phyloP scores from a whole-genome alignment of 805 yeast species.

The Candida insectalens region DNA sequence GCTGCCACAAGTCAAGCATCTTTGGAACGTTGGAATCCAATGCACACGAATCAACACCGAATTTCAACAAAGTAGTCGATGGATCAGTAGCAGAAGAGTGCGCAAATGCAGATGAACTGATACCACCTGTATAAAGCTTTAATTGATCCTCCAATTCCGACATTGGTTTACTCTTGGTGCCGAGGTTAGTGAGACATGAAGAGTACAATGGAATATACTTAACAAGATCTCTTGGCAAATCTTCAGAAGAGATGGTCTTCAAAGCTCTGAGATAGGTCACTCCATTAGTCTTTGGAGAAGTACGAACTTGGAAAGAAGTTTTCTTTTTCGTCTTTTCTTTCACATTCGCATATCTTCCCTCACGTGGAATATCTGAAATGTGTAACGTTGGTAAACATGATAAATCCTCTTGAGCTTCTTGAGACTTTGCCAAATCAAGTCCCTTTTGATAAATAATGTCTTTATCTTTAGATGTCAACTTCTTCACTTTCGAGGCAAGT shows the following conservation, averaged over 20 bases:
- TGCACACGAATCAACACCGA: constrained; percentile 59
- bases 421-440: constrained; percentile 46
- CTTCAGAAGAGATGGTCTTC: constrained; percentile 39
- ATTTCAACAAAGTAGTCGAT: constrained; percentile 37
- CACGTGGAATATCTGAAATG: constrained; percentile 60
- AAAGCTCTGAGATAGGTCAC: constrained; percentile 67
- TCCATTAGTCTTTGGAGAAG: constrained; percentile 54
- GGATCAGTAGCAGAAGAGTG: constrained; percentile 45
- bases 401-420: constrained; percentile 58
- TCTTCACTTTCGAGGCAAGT: constrained; percentile 31
- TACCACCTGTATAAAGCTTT: constrained; percentile 76
- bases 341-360: constrained; percentile 31
- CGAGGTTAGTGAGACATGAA: constrained; percentile 74
- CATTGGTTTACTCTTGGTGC: constrained; percentile 65
- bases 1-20: constrained; percentile 57
- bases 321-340: constrained; percentile 18
- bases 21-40: constrained; percentile 52
- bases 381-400: constrained; percentile 73
- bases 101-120: constrained; percentile 51
- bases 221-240: constrained; percentile 51
- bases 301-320: constrained; percentile 18
- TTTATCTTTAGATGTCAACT: constrained; percentile 46
- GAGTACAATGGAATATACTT: constrained; percentile 70
- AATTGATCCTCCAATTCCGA: constrained; percentile 80
- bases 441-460: constrained; percentile 54